Conservation (phyloP, 2,329 filamentous ascomycete genomes). For the Tolypocladium inflatum region DNA sequence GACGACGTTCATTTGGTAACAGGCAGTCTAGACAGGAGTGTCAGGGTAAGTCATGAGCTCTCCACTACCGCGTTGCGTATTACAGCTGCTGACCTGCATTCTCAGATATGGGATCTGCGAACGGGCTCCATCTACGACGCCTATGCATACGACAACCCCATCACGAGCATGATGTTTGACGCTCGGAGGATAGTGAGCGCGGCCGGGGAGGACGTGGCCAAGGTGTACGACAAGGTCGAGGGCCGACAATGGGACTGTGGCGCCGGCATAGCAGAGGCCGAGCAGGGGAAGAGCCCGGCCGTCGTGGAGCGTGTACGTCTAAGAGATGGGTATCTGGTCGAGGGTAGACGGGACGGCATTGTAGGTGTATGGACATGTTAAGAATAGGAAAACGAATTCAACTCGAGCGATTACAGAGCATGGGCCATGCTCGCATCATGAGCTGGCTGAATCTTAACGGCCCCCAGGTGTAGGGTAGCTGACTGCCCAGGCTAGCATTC, state of each 20-base stretch:
- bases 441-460: neutral
- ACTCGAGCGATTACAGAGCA: neutral
- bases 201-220: conserved; percentile 86
- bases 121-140: conserved; percentile 93
- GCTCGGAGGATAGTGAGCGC: conserved; percentile 79
- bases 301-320: conserved; percentile 80
- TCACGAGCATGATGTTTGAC: conserved; percentile 98
- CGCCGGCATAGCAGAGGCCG: conserved; percentile 62
- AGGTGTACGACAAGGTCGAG: conserved; percentile 97
- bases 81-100: neutral
- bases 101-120: conserved; percentile 93
- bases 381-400: conserved; percentile 1
- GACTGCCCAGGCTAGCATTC: fast-evolving
- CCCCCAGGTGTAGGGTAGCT: neutral
- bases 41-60: conserved; percentile 59
- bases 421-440: too few species aligned
- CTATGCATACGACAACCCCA: conserved; percentile 84
- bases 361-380: conserved; percentile 85
- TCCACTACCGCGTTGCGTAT: neutral
- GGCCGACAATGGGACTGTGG: conserved; percentile 95
- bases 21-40: conserved; percentile 83
- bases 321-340: conserved; percentile 87
- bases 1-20: conserved; percentile 94
- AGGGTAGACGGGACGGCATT: conserved; percentile 78
- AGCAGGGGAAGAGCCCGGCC: conserved; percentile 53